Evolutionary conservation across 2,329 filamentous ascomycete genomes (phyloP).

Genomic region (Colletotrichum echinochloae): DNA sequence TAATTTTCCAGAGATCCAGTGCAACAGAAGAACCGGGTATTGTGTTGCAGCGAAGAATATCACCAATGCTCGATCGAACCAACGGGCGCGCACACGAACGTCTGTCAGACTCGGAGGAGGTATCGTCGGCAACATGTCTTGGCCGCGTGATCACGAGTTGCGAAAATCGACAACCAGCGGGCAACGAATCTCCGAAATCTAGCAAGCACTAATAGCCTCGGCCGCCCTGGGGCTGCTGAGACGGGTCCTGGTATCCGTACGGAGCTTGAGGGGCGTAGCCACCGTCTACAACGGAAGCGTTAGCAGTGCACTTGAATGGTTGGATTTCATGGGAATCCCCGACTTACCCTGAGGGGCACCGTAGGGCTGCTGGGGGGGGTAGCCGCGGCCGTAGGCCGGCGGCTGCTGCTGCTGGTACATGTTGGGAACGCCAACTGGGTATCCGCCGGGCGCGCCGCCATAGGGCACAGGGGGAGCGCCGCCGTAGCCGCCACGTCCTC

Average conservation of each 20-base stretch:
- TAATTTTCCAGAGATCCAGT: constrained; percentile 41
- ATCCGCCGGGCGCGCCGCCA: constrained; percentile 46
- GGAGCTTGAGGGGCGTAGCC: constrained; percentile 34
- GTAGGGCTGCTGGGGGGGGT: constrained; percentile 53
- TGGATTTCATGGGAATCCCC: constrained; percentile 41
- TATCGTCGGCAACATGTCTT: constrained; percentile 38
- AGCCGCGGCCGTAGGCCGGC: constrained; percentile 60
- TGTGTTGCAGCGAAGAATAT: constrained; percentile 42
- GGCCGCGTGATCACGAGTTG: constrained; percentile 35
- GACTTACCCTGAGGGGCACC: constrained; percentile 53
- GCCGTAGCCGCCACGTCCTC: constrained; percentile 51
- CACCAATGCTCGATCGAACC: constrained; percentile 44
- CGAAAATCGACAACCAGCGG: constrained; percentile 34
- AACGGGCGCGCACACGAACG: constrained; percentile 41
- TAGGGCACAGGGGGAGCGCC: constrained; percentile 51
- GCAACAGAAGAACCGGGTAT: constrained; percentile 43
- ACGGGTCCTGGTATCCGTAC: constrained; percentile 63
- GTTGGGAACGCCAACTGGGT: constrained; percentile 51
- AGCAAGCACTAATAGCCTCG: constrained; percentile 56
- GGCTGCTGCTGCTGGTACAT: constrained; percentile 51
- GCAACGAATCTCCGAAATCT: constrained; percentile 42
- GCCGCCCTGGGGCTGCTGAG: constrained; percentile 51
- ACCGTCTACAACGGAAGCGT: constrained; percentile 13
- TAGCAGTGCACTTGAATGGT: background rate
- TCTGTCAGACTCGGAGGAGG: constrained; percentile 41